Conservation (phyloP, 2,329 filamentous ascomycete genomes). For the Fusarium acutatum region DNA sequence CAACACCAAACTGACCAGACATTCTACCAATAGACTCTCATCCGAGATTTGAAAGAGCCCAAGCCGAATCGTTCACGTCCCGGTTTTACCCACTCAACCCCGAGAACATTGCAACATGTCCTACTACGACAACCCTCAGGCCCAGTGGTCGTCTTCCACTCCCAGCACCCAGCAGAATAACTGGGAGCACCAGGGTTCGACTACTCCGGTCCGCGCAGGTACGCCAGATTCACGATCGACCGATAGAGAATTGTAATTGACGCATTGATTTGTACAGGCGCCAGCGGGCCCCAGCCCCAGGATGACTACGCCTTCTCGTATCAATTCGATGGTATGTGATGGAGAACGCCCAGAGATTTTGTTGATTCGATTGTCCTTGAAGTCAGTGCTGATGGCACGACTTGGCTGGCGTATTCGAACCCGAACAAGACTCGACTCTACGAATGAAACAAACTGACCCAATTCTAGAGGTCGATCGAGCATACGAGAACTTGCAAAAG, state of each 20-base stretch:
- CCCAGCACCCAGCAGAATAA: constrained; percentile 48
- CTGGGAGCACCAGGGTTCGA: constrained; percentile 56
- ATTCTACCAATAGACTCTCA: constrained; percentile 18
- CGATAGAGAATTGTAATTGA: constrained; percentile 7
- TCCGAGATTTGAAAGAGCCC: constrained; percentile 22
- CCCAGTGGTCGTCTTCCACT: constrained; percentile 49
- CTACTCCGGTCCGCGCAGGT: constrained; percentile 53
- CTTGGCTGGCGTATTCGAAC: background rate
- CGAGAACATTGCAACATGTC: constrained; percentile 47
- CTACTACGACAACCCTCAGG: constrained; percentile 57
- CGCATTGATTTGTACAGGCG: constrained; percentile 58
- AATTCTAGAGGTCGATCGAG: constrained; percentile 86
- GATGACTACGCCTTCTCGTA: constrained; percentile 85
- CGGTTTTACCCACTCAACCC: constrained; percentile 26
- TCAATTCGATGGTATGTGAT: constrained; percentile 85
- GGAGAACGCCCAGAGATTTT: background rate
- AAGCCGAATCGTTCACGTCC: constrained; percentile 16
- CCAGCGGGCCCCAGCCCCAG: constrained; percentile 76
- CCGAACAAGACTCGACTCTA: background rate
- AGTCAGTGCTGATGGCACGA: background rate
- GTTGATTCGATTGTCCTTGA: background rate
- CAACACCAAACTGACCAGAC: constrained; percentile 26
- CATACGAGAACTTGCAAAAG: constrained; percentile 94
- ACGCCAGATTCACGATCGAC: constrained; percentile 19
- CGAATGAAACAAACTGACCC: constrained; percentile 2